phyloP scores from a whole-genome alignment of 768 basidiomycete species.

The Phanerodontia chrysosporium region DNA sequence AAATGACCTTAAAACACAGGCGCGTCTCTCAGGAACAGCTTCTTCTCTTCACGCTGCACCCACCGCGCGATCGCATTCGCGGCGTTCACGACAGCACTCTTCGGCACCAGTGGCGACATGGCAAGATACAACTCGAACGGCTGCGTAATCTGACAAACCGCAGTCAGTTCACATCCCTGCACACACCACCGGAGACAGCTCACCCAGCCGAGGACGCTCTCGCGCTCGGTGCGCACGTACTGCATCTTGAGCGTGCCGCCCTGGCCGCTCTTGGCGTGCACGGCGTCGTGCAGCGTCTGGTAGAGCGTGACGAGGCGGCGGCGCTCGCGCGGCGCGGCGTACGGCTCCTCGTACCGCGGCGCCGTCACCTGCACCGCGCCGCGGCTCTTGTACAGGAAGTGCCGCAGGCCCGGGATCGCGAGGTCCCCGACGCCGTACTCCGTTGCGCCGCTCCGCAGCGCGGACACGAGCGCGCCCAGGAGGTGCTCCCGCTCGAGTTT shows the following conservation, averaged over 20 bases:
- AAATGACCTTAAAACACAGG: constrained; percentile 74
- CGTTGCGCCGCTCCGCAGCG: constrained; percentile 45
- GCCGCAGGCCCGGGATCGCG: constrained; percentile 85
- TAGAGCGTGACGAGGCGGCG: constrained; percentile 80
- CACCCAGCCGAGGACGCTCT: constrained; percentile 95
- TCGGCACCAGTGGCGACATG: constrained; percentile 78
- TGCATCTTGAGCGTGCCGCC: constrained; percentile 79
- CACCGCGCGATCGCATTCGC: constrained; percentile 88
- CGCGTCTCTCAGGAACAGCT: constrained; percentile 81
- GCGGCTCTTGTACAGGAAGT: constrained; percentile 93
- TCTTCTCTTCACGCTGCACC: constrained; percentile 85
- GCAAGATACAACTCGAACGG: constrained; percentile 89
- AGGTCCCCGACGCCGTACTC: constrained; percentile 71
- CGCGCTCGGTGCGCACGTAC: constrained; percentile 79
- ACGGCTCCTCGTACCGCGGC: constrained; percentile 85
- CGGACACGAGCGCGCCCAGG: constrained; percentile 44
- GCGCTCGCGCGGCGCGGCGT: constrained; percentile 55
- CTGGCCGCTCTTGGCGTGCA: constrained; percentile 88
- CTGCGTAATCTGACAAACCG: constrained; percentile 77
- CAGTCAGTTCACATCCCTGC: not conserved
- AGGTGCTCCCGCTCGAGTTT: constrained; percentile 61
- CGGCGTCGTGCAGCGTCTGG: constrained; percentile 80
- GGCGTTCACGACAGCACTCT: constrained; percentile 81
- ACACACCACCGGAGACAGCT: constrained; percentile 22
- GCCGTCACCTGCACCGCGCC: constrained; percentile 84